phyloP scores from a whole-genome alignment of 192 early-diverging fungal genomes.

The Coemansia pectinata region DNA sequence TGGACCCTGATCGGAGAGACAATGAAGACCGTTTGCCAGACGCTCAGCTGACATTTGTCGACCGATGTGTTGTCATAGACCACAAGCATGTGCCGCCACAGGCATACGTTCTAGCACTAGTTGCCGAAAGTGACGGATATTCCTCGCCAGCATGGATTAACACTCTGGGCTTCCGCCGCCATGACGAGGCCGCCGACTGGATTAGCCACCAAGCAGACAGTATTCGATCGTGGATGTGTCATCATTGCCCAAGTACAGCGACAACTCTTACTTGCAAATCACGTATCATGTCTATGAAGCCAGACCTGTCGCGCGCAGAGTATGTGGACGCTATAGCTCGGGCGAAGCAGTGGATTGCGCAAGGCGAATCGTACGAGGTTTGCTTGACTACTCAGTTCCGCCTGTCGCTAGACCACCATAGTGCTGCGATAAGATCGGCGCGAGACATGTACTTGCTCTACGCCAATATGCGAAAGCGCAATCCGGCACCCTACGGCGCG shows the following conservation, averaged over 20 bases:
- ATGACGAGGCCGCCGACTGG: slow-evolving; percentile 17
- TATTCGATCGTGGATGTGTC: not conserved
- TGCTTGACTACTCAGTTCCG: slow-evolving; percentile 88
- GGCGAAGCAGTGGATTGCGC: slow-evolving; percentile 65
- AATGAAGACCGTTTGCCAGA: slow-evolving; percentile 60
- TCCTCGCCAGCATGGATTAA: slow-evolving; percentile 9
- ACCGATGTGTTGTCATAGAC: slow-evolving; percentile 75
- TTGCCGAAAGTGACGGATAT: not conserved
- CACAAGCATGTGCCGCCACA: slow-evolving; percentile 36
- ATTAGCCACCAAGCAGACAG: not conserved
- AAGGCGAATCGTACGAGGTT: slow-evolving; percentile 95
- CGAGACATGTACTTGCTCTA: slow-evolving; percentile 60
- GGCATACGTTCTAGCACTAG: slow-evolving; percentile 25
- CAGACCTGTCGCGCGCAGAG: slow-evolving; percentile 15
- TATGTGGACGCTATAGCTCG: slow-evolving; percentile 58
- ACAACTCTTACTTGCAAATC: not conserved
- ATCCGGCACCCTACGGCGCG: slow-evolving; percentile 87
- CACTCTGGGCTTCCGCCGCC: slow-evolving; percentile 14
- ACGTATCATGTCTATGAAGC: not conserved
- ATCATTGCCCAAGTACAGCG: not conserved
- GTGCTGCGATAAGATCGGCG: not conserved
- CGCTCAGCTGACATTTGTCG: slow-evolving; percentile 73
- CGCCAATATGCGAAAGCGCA: slow-evolving; percentile 63
- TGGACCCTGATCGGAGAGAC: not conserved
- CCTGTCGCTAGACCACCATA: not conserved